Base-by-base conservation (phyloP, 768 basidiomycete genomes). In the Pleurotus ostreatus region DNA sequence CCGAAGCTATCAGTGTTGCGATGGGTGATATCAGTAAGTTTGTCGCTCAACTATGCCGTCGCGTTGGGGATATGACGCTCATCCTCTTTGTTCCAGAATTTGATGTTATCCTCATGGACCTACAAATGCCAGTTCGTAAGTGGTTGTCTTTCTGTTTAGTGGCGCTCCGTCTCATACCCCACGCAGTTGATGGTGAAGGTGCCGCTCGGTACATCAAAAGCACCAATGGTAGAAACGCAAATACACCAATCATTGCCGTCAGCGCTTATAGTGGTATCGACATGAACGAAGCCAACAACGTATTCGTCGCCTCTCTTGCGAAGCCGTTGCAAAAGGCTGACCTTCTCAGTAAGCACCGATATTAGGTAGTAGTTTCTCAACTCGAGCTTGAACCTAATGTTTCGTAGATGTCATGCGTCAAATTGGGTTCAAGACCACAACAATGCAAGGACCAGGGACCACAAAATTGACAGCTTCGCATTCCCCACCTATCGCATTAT, bases 171-270 rank as follows among this genome's bases (percentile, higher is more conserved):
- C 30, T 34, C 30, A 34, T 11, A 2, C 30, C 11, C 30, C 55
- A 55, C 39, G 16, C 68, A 85, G 93, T 98, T 63, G 94, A 94
- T 66, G 97, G 96, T 38, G 96, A 98, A 72, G 88, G 91, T 62
- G 97, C 97, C 34, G 95, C 97, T 9, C 82, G 94, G 55, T 98
- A 97, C 73, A 96, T 99, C 77, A 94, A 94, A 76, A 94, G 88
- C 62, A 98, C 95, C 15, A 93, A 92, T 69, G 94, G 92, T 77
- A 95, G 88, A 75, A 98, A 98, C 65, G 85, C 89, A 49, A 86
- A 82, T 62, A 95, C 94, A 9, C 96, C 96, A 0, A 98, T 95
- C 52, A 85, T 96, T 58, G 89, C 92, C 53, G 86, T 96, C 49
- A 95, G 91, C 66, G 92, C 92, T 30, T 94, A 94, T 68, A 87